Base-by-base conservation (phyloP, 108 stramenopile genomes). In the Schizochytrium sp. region DNA sequence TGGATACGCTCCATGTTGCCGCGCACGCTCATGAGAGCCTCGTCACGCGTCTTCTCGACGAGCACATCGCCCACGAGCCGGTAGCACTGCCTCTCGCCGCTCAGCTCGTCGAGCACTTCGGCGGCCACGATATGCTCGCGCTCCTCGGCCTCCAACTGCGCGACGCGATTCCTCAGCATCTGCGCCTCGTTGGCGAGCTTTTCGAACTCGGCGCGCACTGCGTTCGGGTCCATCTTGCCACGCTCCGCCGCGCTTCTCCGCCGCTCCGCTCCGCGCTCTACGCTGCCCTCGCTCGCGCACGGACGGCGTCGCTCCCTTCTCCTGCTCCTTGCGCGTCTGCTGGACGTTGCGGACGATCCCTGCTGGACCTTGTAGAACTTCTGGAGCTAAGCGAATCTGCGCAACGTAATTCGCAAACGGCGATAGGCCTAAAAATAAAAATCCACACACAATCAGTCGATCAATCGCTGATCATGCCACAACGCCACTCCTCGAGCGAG, bases 131-230 rank as follows among this genome's bases (percentile, higher is more conserved):
- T 53, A 28, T 83, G 76, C 76, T 83, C 76, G 76, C 76, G 76
- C 76, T 83, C 76, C 76, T 83, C 48, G 48, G 51, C 76, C 76
- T 83, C 76, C 18, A 83, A 23, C 76, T 83, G 76, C 45, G 51
- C 76, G 23, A 83, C 76, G 10, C 76, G 6, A 53, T 83, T 83
- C 48, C 76, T 43, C 48, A 83, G 76, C 76, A 53, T 47, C 51
- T 83, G 76, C 76, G 51, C 48, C 76, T 83, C 76, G 76, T 83
- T 53, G 10, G 76, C 76, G 5, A 47, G 48, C 76, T 83, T 83
- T 18, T 53, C 48, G 16, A 83, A 53, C 76, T 69, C 63, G 10
- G 63, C 63, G 63, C 63, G 63, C 25, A 69, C 63, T 18, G 63
- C 63, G 63, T 69, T 69, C 21, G 63, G 63, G 18, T 69, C 63